Base-by-base conservation (phyloP, 768 basidiomycete genomes). In the Nevesoporus exiguus region DNA sequence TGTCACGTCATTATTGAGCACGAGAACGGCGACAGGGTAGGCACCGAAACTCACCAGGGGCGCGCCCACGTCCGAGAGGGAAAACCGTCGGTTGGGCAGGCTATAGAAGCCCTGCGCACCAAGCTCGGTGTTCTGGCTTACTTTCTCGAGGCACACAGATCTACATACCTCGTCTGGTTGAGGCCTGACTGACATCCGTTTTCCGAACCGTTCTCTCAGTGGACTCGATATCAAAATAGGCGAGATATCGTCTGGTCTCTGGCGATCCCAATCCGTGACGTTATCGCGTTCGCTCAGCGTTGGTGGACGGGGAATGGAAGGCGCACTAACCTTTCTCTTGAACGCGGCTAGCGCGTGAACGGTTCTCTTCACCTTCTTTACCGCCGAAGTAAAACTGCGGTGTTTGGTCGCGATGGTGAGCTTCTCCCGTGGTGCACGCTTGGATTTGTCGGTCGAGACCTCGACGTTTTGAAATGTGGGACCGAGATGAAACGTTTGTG, bases 61-160 rank as follows among this genome's bases (percentile, higher is more conserved):
- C 6, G 44, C 15, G 33, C 44, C 55, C 31, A 58, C 33, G 24
- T 68, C 69, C 2, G 67, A 61, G 11, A 69, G n/a, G 10, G 69
- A 71, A 24, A 68, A 66, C n/a, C 58, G 64, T 40, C 69, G 61
- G 13, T 68, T 68, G 14, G 67, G 67, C 7, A 70, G 42, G 24
- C 57, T 70, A 39, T 68, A 68, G 45, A 68, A 68, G 48, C 48
- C 40, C 61, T 66, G 37, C 15, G 46, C 5, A 39, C 36, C 31
- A 44, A 29, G 29, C 36, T 45, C 40, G 34, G 21, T 25, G n/a
- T 54, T 29, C 15, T 10, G 21, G 15, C 6, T 41, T 22, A n/a
- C 24, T 19, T 8, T 31, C 25, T 22, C 9, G 14, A 33, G 21
- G 9, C n/a, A 13, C 6, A 17, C 17, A 14, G 27, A 19, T 29